phyloP scores from a whole-genome alignment of 768 basidiomycete species.

The Udeniomyces megalosporus region DNA sequence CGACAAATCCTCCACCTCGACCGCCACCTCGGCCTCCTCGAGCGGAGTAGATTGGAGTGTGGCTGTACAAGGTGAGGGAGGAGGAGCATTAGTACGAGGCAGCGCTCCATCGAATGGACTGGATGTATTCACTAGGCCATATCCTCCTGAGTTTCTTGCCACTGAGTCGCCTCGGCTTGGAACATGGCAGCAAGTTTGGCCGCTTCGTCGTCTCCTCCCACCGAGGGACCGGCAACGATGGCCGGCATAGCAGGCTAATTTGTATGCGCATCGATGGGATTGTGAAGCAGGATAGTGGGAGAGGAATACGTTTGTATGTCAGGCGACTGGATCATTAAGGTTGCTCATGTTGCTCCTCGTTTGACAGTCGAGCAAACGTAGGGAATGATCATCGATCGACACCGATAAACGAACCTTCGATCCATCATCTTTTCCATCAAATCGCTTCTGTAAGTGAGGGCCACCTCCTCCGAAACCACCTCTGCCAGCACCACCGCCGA shows the following conservation, averaged over 20 bases:
- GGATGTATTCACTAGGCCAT: constrained; percentile 81
- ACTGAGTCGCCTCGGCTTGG: constrained; percentile 78
- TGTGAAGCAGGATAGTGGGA: no score
- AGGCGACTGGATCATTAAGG: no score
- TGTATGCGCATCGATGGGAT: no score
- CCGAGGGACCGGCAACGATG: constrained; percentile 4
- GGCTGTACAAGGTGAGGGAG: constrained; percentile 15
- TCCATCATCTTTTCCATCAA: constrained; percentile 71
- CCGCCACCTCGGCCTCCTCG: constrained; percentile 22
- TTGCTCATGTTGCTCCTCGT: no score
- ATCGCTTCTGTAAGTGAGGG: constrained; percentile 57
- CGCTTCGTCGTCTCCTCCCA: constrained; percentile 58
- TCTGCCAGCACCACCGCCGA: constrained; percentile 9
- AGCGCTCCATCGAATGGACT: not conserved
- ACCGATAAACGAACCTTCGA: no score
- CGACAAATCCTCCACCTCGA: constrained; percentile 40
- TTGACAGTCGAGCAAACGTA: constrained; percentile 18
- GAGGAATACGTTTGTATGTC: no score
- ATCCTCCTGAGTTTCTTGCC: constrained; percentile 98
- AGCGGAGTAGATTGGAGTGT: constrained; percentile 40
- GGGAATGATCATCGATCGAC: constrained; percentile 8
- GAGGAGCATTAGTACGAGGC: constrained; percentile 16
- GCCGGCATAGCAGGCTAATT: not conserved
- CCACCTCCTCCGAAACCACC: constrained; percentile 6
- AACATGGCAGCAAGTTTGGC: constrained; percentile 99